phyloP scores from a whole-genome alignment of 2,329 filamentous ascomycete species.

The Mycocentrospora acerina region DNA sequence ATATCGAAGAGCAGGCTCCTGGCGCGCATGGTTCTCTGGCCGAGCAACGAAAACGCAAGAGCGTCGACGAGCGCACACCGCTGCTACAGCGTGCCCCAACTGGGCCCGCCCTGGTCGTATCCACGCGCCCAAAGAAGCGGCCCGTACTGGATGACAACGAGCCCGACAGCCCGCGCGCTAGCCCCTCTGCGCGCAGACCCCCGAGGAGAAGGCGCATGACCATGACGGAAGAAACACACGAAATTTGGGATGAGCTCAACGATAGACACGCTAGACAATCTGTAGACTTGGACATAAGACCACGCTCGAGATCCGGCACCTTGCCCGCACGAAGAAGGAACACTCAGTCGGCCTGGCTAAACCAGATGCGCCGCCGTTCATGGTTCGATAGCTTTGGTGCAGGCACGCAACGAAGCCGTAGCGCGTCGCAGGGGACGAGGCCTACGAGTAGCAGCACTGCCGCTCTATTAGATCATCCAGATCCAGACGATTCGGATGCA shows the following conservation, averaged over 20 bases:
- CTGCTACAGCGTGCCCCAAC: conserved; percentile 37
- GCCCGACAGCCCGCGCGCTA: conserved; percentile 23
- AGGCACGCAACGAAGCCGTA: conserved; percentile 21
- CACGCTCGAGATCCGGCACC: conserved; percentile 31
- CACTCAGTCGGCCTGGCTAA: conserved; percentile 32
- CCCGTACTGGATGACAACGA: conserved; percentile 21
- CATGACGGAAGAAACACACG: conserved; percentile 67
- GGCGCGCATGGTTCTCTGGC: conserved; percentile 26
- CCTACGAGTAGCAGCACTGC: conserved; percentile 24
- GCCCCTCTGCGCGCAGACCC: conserved; percentile 24
- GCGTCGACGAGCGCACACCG: conserved; percentile 39
- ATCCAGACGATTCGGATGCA: conserved; percentile 28
- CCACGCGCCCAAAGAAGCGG: conserved; percentile 26
- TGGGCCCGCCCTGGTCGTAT: conserved; percentile 29
- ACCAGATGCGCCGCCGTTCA: conserved; percentile 38
- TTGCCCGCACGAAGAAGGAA: conserved; percentile 31
- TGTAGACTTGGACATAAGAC: conserved; percentile 31
- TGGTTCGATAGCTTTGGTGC: conserved; percentile 36
- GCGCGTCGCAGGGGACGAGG: conserved; percentile 31
- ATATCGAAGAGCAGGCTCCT: conserved; percentile 31
- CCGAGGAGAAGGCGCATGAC: conserved; percentile 43
- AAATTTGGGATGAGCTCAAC: conserved; percentile 87
- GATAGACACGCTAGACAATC: conserved; percentile 52
- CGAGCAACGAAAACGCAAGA: conserved; percentile 30
- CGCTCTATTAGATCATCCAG: conserved; percentile 26